phyloP scores from a whole-genome alignment of 73 alveolate species.

The Effrenium voratum region DNA sequence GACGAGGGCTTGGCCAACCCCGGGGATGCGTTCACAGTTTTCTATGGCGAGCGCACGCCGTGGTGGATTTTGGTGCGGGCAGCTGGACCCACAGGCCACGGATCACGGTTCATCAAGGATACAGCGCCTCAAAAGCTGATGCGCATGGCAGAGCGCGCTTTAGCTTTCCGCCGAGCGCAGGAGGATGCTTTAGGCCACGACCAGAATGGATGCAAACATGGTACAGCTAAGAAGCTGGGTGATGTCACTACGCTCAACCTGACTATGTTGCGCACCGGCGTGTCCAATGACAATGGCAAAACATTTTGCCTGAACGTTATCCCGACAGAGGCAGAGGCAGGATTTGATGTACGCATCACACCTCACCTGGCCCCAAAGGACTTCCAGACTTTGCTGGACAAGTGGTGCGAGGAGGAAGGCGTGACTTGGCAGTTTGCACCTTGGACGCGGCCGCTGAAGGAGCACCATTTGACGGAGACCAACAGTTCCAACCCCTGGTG shows the following conservation, averaged over 20 bases:
- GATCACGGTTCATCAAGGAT: constrained; percentile 68
- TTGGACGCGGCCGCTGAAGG: constrained; percentile 58
- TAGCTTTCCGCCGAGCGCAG: constrained; percentile 67
- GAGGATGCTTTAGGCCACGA: constrained; percentile 72
- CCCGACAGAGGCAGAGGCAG: constrained; percentile 86
- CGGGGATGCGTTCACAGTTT: constrained; percentile 73
- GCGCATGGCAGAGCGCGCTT: constrained; percentile 87
- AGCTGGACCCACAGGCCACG: constrained; percentile 76
- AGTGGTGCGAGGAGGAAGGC: constrained; percentile 71
- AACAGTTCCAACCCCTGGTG: constrained; percentile 84
- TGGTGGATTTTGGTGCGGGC: constrained; percentile 91
- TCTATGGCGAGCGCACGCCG: constrained; percentile 83
- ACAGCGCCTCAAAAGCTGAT: constrained; percentile 82
- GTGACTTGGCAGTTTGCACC: constrained; percentile 79
- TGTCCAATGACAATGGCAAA: constrained; percentile 84
- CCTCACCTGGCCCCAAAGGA: constrained; percentile 85
- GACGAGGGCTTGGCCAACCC: constrained; percentile 84
- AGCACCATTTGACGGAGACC: constrained; percentile 62
- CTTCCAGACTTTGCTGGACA: constrained; percentile 54
- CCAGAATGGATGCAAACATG: constrained; percentile 76
- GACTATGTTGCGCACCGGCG: constrained; percentile 86
- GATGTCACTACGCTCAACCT: constrained; percentile 75
- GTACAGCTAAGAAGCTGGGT: constrained; percentile 50
- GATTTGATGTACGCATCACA: constrained; percentile 87
- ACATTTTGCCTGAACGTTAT: constrained; percentile 81